Evolutionary conservation across 148 eudicot genomes (phyloP).

Genomic region (Nyssa sinensis): DNA sequence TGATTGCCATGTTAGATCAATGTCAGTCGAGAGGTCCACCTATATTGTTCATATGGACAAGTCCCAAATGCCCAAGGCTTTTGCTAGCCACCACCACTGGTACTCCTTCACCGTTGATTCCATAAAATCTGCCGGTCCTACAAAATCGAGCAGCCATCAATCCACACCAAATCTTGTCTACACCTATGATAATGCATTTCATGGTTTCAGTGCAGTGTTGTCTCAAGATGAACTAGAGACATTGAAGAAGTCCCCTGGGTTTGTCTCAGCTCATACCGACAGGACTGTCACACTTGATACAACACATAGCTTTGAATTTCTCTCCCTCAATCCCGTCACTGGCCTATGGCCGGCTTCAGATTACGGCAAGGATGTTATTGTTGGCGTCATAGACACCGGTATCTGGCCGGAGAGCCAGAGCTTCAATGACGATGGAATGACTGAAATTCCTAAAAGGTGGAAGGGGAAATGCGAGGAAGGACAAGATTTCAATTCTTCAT

Average conservation of each 20-base stretch:
- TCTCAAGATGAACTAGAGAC: slow-evolving; percentile 24
- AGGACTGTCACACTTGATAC: slow-evolving; percentile 24
- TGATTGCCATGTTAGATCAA: neutral
- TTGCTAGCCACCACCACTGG: slow-evolving; percentile 32
- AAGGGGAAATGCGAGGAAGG: slow-evolving; percentile 41
- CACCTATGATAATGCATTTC: slow-evolving; percentile 29
- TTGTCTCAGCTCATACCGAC: slow-evolving; percentile 36
- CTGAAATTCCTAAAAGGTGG: slow-evolving; percentile 28
- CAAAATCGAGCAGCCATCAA: neutral
- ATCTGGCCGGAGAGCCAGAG: slow-evolving; percentile 49
- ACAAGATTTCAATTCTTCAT: slow-evolving; percentile 26
- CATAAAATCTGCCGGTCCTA: neutral
- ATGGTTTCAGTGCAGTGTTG: slow-evolving; percentile 39
- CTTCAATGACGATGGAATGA: slow-evolving; percentile 35
- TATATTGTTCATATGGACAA: slow-evolving; percentile 51
- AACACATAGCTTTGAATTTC: slow-evolving; percentile 28
- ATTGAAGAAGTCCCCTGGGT: slow-evolving; percentile 33
- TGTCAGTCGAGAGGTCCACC: slow-evolving; percentile 20
- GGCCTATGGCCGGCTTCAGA: slow-evolving; percentile 47
- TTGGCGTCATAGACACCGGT: slow-evolving; percentile 40
- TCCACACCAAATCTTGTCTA: slow-evolving; percentile 19
- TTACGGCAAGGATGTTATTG: slow-evolving; percentile 40
- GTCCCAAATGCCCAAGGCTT: slow-evolving; percentile 37
- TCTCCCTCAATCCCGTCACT: slow-evolving; percentile 20
- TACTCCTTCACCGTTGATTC: slow-evolving; percentile 26